Evolutionary conservation across 768 basidiomycete species (phyloP).

Genomic region (Vararia minispora): DNA sequence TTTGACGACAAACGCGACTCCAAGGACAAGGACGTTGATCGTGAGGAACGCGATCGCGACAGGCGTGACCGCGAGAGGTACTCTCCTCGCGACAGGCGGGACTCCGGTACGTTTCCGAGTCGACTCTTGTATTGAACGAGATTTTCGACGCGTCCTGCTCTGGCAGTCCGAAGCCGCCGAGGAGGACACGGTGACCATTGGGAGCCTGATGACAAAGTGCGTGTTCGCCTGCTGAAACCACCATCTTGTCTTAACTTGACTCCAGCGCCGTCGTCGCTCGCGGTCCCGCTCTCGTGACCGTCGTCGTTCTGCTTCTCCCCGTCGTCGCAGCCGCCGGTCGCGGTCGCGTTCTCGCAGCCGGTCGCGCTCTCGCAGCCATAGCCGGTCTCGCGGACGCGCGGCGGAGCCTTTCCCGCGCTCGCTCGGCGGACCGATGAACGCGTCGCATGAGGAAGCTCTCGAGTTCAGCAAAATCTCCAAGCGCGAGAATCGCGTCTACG

Average conservation of each 20-base stretch:
- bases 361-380: slow-evolving; percentile 49
- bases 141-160: slow-evolving; percentile 14
- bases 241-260: slow-evolving; percentile 2
- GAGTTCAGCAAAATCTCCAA: slow-evolving; percentile 95
- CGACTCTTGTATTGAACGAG: slow-evolving; percentile 3
- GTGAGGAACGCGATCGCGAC: slow-evolving; percentile 31
- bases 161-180: slow-evolving; percentile 34
- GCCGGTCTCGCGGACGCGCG: slow-evolving; percentile 41
- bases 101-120: slow-evolving; percentile 38
- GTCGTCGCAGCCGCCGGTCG: slow-evolving; percentile 48
- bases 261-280: slow-evolving; percentile 17
- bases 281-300: slow-evolving; percentile 65
- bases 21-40: slow-evolving; percentile 30
- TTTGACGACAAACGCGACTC: slow-evolving; percentile 53
- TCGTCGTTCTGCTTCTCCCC: slow-evolving; percentile 55
- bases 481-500: slow-evolving; percentile 96
- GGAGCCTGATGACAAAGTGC: slow-evolving; percentile 64
- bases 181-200: slow-evolving; percentile 57
- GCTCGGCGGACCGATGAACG: slow-evolving; percentile 83
- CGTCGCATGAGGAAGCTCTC: slow-evolving; percentile 84
- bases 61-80: slow-evolving; percentile 40
- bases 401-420: slow-evolving; percentile 65
- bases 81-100: slow-evolving; percentile 38
- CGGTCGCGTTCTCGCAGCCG: slow-evolving; percentile 49
- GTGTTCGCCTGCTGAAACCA: neutral